A percentile compares a stretch with the other conserved stretches of the same genome.
Conservation (phyloP, 2,329 filamentous ascomycete species). For the Biscogniauxia sp. region DNA sequence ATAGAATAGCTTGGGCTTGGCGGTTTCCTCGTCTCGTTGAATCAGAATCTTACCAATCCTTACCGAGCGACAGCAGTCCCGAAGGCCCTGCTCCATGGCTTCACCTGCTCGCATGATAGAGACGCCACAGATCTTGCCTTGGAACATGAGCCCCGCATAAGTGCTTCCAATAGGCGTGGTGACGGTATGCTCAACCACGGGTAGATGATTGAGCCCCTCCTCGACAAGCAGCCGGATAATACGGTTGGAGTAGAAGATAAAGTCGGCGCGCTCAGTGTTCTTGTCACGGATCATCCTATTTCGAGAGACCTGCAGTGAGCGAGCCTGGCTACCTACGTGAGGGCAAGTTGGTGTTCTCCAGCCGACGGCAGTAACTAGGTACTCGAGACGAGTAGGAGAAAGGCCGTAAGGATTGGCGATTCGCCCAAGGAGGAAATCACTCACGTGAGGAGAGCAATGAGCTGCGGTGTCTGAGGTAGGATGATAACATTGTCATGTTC, state of each 20-base stretch:
- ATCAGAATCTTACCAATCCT: slow-evolving; percentile 98
- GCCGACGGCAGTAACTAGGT: background rate
- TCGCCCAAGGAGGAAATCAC: slow-evolving; percentile 39
- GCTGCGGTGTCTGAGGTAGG: slow-evolving; percentile 87
- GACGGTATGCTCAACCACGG: slow-evolving; percentile 83
- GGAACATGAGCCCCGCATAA: slow-evolving; percentile 90
- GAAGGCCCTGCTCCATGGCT: slow-evolving; percentile 95
- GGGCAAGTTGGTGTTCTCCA: background rate
- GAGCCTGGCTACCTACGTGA: background rate
- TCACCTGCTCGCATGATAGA: slow-evolving; percentile 98
- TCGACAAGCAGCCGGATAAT: slow-evolving; percentile 96
- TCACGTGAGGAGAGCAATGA: slow-evolving; percentile 96
- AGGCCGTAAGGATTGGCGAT: too few species aligned
- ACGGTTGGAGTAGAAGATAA: slow-evolving; percentile 98
- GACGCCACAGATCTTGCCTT: slow-evolving; percentile 97
- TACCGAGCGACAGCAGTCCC: slow-evolving; percentile 96
- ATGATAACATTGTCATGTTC: slow-evolving; percentile 85
- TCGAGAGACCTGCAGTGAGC: slow-evolving; percentile 14
- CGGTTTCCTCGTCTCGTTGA: slow-evolving; percentile 93
- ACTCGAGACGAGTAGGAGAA: background rate
- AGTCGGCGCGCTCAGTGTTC: slow-evolving; percentile 86
- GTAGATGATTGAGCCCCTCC: slow-evolving; percentile 94
- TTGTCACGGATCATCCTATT: slow-evolving; percentile 91
- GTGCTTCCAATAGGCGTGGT: slow-evolving; percentile 85
- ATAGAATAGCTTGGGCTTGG: slow-evolving; percentile 90